Evolutionary conservation across 1,139 yeast species (phyloP).

Genomic region (Entelexis sorbosivorans): DNA sequence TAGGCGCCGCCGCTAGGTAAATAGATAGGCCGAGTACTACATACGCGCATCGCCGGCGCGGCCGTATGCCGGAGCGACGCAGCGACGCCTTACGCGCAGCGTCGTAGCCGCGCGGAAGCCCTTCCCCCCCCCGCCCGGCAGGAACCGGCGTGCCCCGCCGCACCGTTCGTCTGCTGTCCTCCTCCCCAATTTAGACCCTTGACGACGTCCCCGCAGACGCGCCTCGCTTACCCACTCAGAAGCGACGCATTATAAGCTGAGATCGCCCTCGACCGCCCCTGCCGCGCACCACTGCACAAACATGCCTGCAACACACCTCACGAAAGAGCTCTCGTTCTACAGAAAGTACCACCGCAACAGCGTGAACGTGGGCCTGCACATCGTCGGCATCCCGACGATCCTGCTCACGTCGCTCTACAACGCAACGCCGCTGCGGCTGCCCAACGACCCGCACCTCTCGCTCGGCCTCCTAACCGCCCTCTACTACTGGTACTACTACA

Average conservation of each 20-base stretch:
- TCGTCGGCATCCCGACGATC: slow-evolving; percentile 70
- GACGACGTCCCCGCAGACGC: too few species aligned
- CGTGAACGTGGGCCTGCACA: slow-evolving; percentile 64
- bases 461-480: slow-evolving; percentile 34
- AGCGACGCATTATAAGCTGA: too few species aligned
- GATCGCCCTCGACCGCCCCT: too few species aligned
- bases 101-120: too few species aligned
- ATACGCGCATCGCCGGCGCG: background rate
- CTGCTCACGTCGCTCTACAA: slow-evolving; percentile 45
- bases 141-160: too few species aligned
- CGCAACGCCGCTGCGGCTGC: slow-evolving; percentile 28
- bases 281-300: background rate
- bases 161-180: too few species aligned
- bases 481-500: slow-evolving; percentile 37
- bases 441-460: slow-evolving; percentile 31
- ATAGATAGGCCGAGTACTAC: background rate
- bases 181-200: too few species aligned
- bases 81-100: too few species aligned
- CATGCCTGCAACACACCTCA: slow-evolving; percentile 8
- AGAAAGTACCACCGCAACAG: slow-evolving; percentile 67
- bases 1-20: too few species aligned
- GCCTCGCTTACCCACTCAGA: too few species aligned
- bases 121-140: too few species aligned
- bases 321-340: slow-evolving; percentile 60
- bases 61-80: too few species aligned